Conservation (phyloP, 2,329 filamentous ascomycete species). For the Fusarium mundagurra region DNA sequence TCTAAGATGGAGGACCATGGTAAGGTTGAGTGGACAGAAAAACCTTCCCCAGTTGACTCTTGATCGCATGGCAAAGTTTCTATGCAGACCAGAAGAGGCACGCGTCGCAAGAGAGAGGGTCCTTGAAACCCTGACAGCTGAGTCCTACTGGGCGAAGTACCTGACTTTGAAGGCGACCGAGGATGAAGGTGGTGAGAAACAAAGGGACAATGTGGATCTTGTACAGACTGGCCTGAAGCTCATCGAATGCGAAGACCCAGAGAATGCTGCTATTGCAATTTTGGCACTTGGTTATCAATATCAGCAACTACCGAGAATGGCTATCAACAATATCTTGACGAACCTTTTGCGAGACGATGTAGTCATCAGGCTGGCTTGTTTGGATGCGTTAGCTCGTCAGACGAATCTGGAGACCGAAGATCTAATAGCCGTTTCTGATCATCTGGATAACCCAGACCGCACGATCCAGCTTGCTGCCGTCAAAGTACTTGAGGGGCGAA, state of each 20-base stretch:
- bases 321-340: not conserved
- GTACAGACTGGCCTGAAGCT: not conserved
- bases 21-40: not conserved
- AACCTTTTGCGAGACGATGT: not conserved
- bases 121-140: not conserved
- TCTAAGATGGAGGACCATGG: not conserved
- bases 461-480: not conserved
- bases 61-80: not conserved
- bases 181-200: not conserved
- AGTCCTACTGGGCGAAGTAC: not conserved
- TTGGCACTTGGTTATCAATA: not conserved
- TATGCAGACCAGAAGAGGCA: not conserved
- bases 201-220: rapidly evolving
- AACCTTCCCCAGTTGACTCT: not conserved
- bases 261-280: not conserved
- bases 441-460: not conserved
- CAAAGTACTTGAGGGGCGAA: not conserved
- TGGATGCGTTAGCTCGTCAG: not conserved
- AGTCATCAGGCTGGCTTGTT: not conserved
- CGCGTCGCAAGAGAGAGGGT: not conserved
- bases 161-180: not conserved
- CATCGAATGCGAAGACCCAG: not conserved
- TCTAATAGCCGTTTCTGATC: not conserved
- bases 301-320: not conserved
- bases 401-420: not conserved